Base-by-base conservation (phyloP, 2,329 filamentous ascomycete genomes). In the Parastagonospora avenae region DNA sequence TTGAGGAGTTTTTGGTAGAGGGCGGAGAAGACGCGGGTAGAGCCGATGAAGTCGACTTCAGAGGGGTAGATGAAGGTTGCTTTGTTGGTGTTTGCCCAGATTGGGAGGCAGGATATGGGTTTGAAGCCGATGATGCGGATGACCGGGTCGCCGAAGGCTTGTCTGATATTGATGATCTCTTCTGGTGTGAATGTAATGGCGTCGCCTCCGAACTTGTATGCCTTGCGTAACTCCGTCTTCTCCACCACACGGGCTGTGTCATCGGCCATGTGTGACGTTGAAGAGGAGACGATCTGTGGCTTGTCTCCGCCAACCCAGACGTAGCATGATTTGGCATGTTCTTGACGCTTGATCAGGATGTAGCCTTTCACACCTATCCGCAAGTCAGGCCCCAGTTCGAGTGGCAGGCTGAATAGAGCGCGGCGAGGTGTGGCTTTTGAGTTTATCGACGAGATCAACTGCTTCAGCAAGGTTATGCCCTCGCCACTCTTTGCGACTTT, bases 121-220 rank as follows among this genome's bases (percentile, higher is more conserved):
- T 97, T 99, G 81, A 99, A 99, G 5, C 94, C 94, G 49, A 99
- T 89, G 59, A 99, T 89, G 4, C 92, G 87, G 49, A 99, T 89
- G 10, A 90, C 80, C 0, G 91, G 90, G 1, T 89, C 82, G 2
- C 92, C 93, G 63, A 96, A 96, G 46, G 69, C 71, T 59, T 90
- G 79, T 54, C 87, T 87, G 51, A 99, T 80, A 15, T 82, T 77
- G 50, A 87, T 88, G 53, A 93, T 85, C 71, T 99, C 93, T 30
- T 97, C 92, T 0, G 87, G 83, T 0, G 87, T 87, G 71, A 99
- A 99, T 42, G 88, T 83, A 40, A 99, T 85, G 41, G 91, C 91
- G 59, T 96, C 91, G 33, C 91, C 92, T 10, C 93, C 94, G 67
- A 97, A 97, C 64, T 94, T 97, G 79, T 94, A 99, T 0, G 93